Base-by-base conservation (phyloP, 2,329 filamentous ascomycete species). In the Truncatella angustata region DNA sequence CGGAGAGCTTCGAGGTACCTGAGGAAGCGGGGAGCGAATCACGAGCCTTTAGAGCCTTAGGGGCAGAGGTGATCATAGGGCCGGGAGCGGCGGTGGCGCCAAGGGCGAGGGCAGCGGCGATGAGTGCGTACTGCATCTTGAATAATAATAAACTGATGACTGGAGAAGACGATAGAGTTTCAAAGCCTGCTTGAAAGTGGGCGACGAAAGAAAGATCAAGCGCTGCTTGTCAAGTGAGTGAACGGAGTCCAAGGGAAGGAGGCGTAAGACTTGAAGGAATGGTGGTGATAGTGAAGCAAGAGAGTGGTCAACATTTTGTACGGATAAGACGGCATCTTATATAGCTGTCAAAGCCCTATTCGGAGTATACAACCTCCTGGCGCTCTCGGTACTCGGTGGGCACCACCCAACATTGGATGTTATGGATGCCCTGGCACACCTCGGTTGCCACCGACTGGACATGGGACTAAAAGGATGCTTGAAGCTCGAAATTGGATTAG, bases 101-200 rank as follows among this genome's bases (percentile, higher is more conserved):
- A 11, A 56, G 49, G 53, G 49, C 50, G 54, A 64, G 44, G 46
- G 58, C 56, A 20, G 55, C 56, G 52, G 62, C 44, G 51, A 56
- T 42, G 39, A 55, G 30, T 50, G 54, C 55, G 49, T 51, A 59
- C 58, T 63, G 60, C 61, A 61, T 64, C 36, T 55, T 58, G 56
- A 34, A 23, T 4, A 21, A 28, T n/a, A 23, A 7, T 11, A 40
- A 21, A 9, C 20, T 4, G 14, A 18, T 16, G 46, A 30, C 11
- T 26, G 21, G 47, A 18, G 5, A 32, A 24, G 18, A 42, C 4
- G 32, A 39, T 32, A n/a, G 21, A 21, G 10, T 26, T 37, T 20
- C 20, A 39, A 49, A 30, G 35, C 34, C 46, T 28, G 46, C 46
- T 40, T 40, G 24, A 18, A 30, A 32, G 16, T 26, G 20, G 36